Percentiles rank a stretch among this genome's conserved stretches.
Conservation (phyloP, 179 eudicot genomes). For the Dionaea muscipula region DNA sequence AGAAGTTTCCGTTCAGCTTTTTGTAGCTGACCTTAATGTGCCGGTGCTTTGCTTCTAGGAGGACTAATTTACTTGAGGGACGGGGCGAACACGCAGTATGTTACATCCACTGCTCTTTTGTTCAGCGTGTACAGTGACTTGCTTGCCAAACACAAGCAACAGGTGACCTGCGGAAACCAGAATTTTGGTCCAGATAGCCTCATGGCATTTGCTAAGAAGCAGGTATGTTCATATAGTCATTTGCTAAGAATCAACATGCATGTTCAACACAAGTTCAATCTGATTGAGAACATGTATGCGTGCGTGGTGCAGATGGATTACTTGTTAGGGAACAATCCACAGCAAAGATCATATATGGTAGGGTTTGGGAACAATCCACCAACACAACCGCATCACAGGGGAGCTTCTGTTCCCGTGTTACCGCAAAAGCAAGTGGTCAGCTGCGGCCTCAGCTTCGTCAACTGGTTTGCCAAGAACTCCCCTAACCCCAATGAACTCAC, state of each 20-base stretch:
- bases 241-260: too few species aligned
- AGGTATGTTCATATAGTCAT: conserved; percentile 21
- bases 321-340: conserved; percentile 61
- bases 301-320: conserved; percentile 53
- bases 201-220: conserved; percentile 54
- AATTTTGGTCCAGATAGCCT: conserved; percentile 28
- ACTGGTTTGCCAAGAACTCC: conserved; percentile 34
- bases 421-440: conserved; percentile 17
- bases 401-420: conserved; percentile 55
- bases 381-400: conserved; percentile 77
- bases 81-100: conserved; percentile 78
- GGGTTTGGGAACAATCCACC: conserved; percentile 79
- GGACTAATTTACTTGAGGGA: conserved; percentile 68
- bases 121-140: conserved; percentile 57
- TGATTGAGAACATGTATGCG: too few species aligned
- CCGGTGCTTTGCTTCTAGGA: conserved; percentile 21
- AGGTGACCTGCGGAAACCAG: conserved; percentile 44
- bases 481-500: conserved; percentile 79
- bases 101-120: conserved; percentile 46
- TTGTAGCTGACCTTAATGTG: not conserved
- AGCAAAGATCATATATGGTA: conserved; percentile 76
- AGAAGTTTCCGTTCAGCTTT: not conserved
- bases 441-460: conserved; percentile 42
- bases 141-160: conserved; percentile 38
- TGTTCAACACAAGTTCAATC: too few species aligned